Conservation (phyloP, 257 asterid species). For the Nicotiana obtusifolia region DNA sequence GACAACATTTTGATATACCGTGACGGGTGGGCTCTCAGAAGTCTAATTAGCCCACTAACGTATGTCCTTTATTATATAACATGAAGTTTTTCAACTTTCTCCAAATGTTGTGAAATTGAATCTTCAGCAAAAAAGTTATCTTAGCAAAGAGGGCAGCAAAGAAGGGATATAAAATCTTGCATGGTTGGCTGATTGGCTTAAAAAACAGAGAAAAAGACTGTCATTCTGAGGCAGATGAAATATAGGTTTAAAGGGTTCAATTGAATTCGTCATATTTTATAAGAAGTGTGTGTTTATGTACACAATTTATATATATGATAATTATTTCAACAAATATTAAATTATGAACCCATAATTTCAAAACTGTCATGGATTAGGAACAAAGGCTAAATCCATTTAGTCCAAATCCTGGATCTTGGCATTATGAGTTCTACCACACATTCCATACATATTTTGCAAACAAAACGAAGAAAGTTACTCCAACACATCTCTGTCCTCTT, state of each 20-base stretch:
- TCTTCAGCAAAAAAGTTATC: neutral
- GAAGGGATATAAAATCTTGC: neutral
- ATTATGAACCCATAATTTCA: no score
- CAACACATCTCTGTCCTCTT: neutral
- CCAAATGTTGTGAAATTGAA: neutral
- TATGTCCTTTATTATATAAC: neutral
- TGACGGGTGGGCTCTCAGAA: constrained; percentile 19
- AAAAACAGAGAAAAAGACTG: neutral
- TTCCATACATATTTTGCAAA: neutral
- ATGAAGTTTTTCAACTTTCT: constrained; percentile 7
- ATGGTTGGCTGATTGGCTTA: neutral
- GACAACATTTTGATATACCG: constrained; percentile 11
- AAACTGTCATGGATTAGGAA: no score
- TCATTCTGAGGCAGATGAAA: no score
- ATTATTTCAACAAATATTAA: no score
- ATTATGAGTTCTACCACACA: neutral
- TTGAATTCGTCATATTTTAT: no score
- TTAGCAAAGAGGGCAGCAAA: neutral
- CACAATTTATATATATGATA: no score
- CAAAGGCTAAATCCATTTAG: no score
- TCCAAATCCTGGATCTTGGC: neutral
- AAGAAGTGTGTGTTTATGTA: no score
- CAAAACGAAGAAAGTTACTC: neutral
- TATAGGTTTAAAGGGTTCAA: no score
- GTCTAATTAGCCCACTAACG: constrained; percentile 1